Conservation (phyloP, 2,329 filamentous ascomycete genomes). For the Mycosphaerella arachidis region DNA sequence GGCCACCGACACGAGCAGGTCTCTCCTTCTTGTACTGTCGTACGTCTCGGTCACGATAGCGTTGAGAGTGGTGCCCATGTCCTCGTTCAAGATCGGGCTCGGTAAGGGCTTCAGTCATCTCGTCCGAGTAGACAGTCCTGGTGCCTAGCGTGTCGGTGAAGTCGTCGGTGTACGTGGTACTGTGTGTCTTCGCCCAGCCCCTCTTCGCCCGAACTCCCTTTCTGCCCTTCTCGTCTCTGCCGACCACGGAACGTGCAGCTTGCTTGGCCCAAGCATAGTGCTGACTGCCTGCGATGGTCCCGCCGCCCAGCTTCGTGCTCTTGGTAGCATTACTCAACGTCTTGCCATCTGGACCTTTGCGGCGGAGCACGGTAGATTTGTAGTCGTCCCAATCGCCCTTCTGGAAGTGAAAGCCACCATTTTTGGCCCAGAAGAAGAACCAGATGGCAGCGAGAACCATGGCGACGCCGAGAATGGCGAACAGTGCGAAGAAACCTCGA, state of each 20-base stretch:
- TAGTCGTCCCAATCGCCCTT: constrained; percentile 96
- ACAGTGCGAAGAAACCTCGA: constrained; percentile 71
- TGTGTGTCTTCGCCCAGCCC: constrained; percentile 41
- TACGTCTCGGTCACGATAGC: constrained; percentile 60
- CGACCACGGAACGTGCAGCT: constrained; percentile 37
- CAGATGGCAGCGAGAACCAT: constrained; percentile 77
- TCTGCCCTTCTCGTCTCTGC: constrained; percentile 43
- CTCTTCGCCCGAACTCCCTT: constrained; percentile 35
- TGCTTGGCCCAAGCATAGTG: constrained; percentile 43
- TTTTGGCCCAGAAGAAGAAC: constrained; percentile 99
- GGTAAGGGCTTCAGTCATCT: constrained; percentile 31
- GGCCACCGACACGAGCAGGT: constrained; percentile 77
- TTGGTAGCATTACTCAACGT: constrained; percentile 77
- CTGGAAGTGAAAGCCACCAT: constrained; percentile 85
- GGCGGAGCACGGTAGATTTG: constrained; percentile 86
- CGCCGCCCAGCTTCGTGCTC: constrained; percentile 80
- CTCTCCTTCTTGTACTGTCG: constrained; percentile 82
- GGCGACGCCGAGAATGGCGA: constrained; percentile 73
- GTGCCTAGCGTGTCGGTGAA: constrained; percentile 35
- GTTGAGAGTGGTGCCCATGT: constrained; percentile 39
- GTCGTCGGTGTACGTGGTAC: constrained; percentile 41
- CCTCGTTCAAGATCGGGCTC: constrained; percentile 22
- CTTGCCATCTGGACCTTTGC: constrained; percentile 83
- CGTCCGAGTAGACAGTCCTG: constrained; percentile 26
- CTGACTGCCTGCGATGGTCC: constrained; percentile 64